Evolutionary conservation across 2,329 filamentous ascomycete genomes (phyloP).

Genomic region (Cryphonectria parasitica): DNA sequence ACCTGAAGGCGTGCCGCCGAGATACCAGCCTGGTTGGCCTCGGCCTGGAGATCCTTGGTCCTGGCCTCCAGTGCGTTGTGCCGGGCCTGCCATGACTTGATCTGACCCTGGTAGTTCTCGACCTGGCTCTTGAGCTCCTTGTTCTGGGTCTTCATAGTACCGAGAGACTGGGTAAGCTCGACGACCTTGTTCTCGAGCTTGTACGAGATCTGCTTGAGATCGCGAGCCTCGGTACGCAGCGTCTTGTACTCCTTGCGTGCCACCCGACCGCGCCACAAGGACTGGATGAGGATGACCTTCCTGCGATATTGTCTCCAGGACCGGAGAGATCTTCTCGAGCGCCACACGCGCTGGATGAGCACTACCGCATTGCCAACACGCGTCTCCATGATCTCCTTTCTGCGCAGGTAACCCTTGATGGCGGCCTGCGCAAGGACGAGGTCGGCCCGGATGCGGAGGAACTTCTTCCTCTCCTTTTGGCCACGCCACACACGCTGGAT

Average conservation of each 20-base stretch:
- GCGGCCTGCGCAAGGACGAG: conserved; percentile 86
- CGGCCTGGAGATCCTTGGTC: conserved; percentile 91
- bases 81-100: conserved; percentile 93
- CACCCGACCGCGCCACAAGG: conserved; percentile 82
- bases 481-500: conserved; percentile 97
- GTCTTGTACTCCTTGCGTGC: conserved; percentile 87
- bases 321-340: conserved; percentile 75
- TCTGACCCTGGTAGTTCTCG: conserved; percentile 92
- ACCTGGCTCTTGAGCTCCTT: conserved; percentile 86
- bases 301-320: conserved; percentile 87
- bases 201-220: conserved; percentile 99
- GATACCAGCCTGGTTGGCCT: conserved; percentile 97
- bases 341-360: conserved; percentile 89
- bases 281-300: conserved; percentile 89
- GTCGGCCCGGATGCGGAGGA: conserved; percentile 77
- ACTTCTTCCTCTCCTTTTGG: conserved; percentile 83
- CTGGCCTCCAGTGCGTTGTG: conserved; percentile 88
- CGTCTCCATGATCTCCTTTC: conserved; percentile 91
- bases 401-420: conserved; percentile 88
- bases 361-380: conserved; percentile 89
- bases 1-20: conserved; percentile 85
- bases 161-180: conserved; percentile 91
- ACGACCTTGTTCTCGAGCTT: conserved; percentile 99
- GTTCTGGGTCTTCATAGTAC: conserved; percentile 92
- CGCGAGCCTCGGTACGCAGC: conserved; percentile 91